Evolutionary conservation across 2,329 filamentous ascomycete genomes (phyloP), one percentile per base, ranked within the genome.

Genomic region (Colletotrichum sublineola): DNA sequence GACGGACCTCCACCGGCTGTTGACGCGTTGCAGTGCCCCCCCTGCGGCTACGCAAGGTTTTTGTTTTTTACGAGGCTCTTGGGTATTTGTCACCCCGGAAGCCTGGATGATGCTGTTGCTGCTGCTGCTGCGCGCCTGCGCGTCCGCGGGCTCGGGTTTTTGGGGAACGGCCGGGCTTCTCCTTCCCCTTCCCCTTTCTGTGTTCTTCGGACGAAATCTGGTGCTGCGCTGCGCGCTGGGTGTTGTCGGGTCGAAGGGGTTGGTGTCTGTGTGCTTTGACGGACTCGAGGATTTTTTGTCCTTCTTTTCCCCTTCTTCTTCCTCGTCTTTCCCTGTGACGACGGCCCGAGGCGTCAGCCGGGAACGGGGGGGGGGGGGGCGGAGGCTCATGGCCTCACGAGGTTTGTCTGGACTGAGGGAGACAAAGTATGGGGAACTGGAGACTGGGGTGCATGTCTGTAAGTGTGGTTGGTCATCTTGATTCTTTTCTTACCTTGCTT

Each of bases 151-250:
- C 18, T 46, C 44, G 44, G 48, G 24, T 33, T 33, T 33, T 7
- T 24, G 24, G 42, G 42, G 24, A 9, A 33, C 5, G 5, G 8
- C 31, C 20, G 18, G 42, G 42, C 20, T 24, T 24, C 20, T 9
- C 2, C 4, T 20, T 6, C 14, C 42, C 42, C 44, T 11, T 0
- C 0, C 0, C 1, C 8, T 9, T 3, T 18, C 8, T 3, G 33
- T 36, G 33, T 38, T 24, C 9, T 57, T 40, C n/a, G 36, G 55
- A 57, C 36, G 55, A n/a, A n/a, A 57, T 40, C 36, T 38, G 55
- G n/a, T n/a, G 55, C 20, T 29, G 55, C 36, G 55, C 20, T 29
- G 55, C 12, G 55, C 36, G 55, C 20, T 6, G 18, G 44, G 44
- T n/a, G 18, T 46, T 8, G 8, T n/a, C 44, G 44, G 20, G 44